Conservation (phyloP, 257 asterid species). For the Nicotiana undulata region DNA sequence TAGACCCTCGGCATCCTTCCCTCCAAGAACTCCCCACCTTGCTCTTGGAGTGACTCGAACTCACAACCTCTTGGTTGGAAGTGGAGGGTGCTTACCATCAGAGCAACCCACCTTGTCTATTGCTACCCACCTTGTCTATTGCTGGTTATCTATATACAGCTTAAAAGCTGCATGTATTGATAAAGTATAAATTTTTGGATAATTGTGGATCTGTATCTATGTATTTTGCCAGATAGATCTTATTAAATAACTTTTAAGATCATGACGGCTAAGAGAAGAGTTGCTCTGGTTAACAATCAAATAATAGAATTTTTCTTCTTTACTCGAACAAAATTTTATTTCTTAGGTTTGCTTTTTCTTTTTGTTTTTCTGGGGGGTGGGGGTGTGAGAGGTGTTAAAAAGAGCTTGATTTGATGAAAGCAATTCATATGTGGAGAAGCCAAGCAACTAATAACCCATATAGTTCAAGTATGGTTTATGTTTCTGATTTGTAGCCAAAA, state of each 20-base stretch:
- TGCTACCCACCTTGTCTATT: too few species aligned
- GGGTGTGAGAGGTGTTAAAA: not conserved
- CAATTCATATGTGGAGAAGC: not conserved
- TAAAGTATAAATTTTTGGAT: not conserved
- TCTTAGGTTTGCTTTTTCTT: not conserved
- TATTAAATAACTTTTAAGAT: not conserved
- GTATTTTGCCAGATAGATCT: not conserved
- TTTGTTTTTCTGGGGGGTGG: not conserved
- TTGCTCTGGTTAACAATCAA: not conserved
- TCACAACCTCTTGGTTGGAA: too few species aligned
- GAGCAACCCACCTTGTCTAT: too few species aligned
- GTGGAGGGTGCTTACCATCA: too few species aligned
- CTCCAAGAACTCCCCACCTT: too few species aligned
- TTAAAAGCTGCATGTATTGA: not conserved
- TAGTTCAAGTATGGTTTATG: not conserved
- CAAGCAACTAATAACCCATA: not conserved
- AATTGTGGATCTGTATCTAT: not conserved
- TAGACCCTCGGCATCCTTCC: too few species aligned
- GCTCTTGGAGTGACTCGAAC: too few species aligned
- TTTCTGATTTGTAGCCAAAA: not conserved
- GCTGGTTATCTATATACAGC: not conserved
- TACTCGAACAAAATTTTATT: not conserved
- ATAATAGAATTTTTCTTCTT: not conserved
- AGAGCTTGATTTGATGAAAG: slow-evolving; percentile 1
- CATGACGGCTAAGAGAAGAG: not conserved